phyloP scores from a whole-genome alignment of 2,329 filamentous ascomycete genomes.

The Rhexocercosporidium sp. region DNA sequence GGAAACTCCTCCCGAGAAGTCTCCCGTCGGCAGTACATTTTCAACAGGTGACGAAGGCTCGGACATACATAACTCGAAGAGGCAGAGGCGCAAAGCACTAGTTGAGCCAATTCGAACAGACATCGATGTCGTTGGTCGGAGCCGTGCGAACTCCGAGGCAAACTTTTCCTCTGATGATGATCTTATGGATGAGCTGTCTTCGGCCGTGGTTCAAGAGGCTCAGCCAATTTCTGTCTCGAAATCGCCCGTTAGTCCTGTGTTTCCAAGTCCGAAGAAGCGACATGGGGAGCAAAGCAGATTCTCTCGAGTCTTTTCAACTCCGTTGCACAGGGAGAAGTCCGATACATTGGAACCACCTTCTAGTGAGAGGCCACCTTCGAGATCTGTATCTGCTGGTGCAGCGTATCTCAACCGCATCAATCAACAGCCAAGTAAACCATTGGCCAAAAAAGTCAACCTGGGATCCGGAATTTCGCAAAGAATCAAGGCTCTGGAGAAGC shows the following conservation, averaged over 20 bases:
- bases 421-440: constrained; percentile 54
- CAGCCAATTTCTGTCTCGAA: constrained; percentile 79
- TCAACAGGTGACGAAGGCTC: constrained; percentile 36
- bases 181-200: constrained; percentile 84
- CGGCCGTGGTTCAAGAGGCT: constrained; percentile 82
- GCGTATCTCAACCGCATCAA: constrained; percentile 61
- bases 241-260: constrained; percentile 76
- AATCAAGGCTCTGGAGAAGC: constrained; percentile 89
- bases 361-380: constrained; percentile 18
- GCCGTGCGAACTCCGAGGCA: constrained; percentile 45
- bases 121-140: constrained; percentile 44
- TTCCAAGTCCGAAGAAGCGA: constrained; percentile 46
- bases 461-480: constrained; percentile 92
- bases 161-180: constrained; percentile 75
- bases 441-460: constrained; percentile 78
- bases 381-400: constrained; percentile 55
- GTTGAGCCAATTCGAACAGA: constrained; percentile 63
- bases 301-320: constrained; percentile 45
- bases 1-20: constrained; percentile 32
- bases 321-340: constrained; percentile 39
- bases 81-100: constrained; percentile 34
- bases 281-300: constrained; percentile 35
- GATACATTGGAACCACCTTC: constrained; percentile 48
- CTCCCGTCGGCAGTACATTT: constrained; percentile 44
- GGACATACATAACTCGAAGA: constrained; percentile 26